These are phyloP conservation scores for Plasmodium coatneyi DNA, from an alignment of 169 alveolate species.

Conservation along the genomic window DNA sequence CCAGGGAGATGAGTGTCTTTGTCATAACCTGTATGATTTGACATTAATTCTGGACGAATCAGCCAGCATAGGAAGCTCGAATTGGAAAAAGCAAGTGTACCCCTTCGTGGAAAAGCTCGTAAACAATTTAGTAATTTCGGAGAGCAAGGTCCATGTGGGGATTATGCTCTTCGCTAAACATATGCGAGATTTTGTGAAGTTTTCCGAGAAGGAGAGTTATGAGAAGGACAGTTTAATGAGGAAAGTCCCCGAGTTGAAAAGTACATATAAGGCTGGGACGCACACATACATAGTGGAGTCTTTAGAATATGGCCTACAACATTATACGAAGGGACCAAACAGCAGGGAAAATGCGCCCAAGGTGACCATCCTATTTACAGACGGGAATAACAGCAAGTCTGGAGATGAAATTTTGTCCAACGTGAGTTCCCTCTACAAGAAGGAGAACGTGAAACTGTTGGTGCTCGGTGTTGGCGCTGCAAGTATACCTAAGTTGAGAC, in stretches of 20 bases:
- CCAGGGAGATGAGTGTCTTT: constrained; percentile 55
- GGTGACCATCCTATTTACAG: constrained; percentile 61
- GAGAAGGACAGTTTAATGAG: constrained; percentile 9
- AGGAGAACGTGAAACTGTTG: constrained; percentile 50
- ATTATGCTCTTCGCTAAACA: constrained; percentile 38
- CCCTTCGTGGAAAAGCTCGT: constrained; percentile 18
- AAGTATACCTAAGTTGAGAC: constrained; percentile 26
- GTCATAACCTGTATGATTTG: constrained; percentile 49
- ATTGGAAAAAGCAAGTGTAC: constrained; percentile 49
- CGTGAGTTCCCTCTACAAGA: constrained; percentile 37
- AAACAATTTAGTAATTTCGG: constrained; percentile 23
- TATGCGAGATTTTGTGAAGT: constrained; percentile 56
- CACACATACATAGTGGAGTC: constrained; percentile 53
- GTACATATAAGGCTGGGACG: constrained; percentile 41
- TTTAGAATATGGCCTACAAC: constrained; percentile 12
- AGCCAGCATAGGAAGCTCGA: constrained; percentile 31
- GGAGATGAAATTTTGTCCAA: constrained; percentile 19
- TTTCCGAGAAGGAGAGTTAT: constrained; percentile 53
- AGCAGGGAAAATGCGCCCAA: constrained; percentile 48
- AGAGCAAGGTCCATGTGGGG: constrained; percentile 36
- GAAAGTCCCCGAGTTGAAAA: constrained; percentile 1
- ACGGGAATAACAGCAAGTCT: constrained; percentile 45
- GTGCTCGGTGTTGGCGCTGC: constrained; percentile 58
- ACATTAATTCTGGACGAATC: constrained; percentile 69
- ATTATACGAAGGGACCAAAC: constrained; percentile 14